Evolutionary conservation across 2,329 filamentous ascomycete genomes (phyloP), one percentile per base, ranked within the genome.

Genomic region (Nothomitra cinnamomea): DNA sequence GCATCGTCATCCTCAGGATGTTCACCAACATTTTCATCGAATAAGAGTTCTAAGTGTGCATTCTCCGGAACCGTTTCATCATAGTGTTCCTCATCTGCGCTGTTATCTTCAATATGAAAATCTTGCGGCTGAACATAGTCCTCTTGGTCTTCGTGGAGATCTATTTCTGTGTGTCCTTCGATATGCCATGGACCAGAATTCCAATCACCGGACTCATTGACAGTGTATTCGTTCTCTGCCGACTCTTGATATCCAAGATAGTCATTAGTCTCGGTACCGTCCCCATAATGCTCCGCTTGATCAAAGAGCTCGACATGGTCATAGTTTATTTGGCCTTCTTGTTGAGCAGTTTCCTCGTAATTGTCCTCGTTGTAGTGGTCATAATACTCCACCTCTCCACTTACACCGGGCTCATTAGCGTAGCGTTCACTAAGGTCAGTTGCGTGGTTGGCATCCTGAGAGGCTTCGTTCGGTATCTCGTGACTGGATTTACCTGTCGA

Each of bases 201-300:
- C 45, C 50, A 52, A 6, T 52, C 35, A 7, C 36, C 50, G 15
- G 35, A 22, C 5, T 49, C 22, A 36, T 51, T 42, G 25, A 48
- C 28, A 6, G 50, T 36, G 17, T 40, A 52, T 21, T 52, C 50
- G n/a, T 52, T 52, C n/a, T 41, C 50, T 41, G 13, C 36, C 21
- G 40, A 8, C n/a, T 41, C 50, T 41, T 52, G 21, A n/a, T 32
- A 49, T 17, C 45, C 45, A 48, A 25, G 12, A 32, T 49, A 49
- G 24, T 49, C 45, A 32, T 49, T 35, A 19, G 19, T n/a, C 3
- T 15, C 13, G 13, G 45, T 35, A 15, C 15, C 32, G 19, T 49
- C 43, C 2, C 13, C 22, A 24, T 47, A 47, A 17, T 25, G 43
- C 43, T 47, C 45, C 10, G 25, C 7, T 2, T 49, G 24, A 19